Percentiles rank a stretch among this genome's conserved stretches.
These are phyloP conservation scores for Phytophthora aleatoria DNA, from an alignment of 352 stramenopile species.

Conservation along the genomic window DNA sequence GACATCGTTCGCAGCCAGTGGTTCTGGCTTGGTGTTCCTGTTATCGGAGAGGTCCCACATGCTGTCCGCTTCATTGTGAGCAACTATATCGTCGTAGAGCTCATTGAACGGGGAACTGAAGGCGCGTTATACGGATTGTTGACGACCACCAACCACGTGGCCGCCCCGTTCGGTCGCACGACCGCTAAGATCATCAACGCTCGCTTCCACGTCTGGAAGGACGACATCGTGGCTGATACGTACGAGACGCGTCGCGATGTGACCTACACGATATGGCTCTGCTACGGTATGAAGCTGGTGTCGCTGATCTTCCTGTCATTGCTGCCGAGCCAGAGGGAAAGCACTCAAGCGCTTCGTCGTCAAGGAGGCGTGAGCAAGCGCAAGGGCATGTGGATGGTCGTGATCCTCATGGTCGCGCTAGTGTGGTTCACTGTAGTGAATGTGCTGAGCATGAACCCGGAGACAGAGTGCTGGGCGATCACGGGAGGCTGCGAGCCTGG, in stretches of 20 bases:
- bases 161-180: constrained; percentile 48
- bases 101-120: constrained; percentile 59
- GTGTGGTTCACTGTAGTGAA: constrained; percentile 56
- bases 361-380: constrained; percentile 47
- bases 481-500: constrained; percentile 54
- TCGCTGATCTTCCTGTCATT: constrained; percentile 54
- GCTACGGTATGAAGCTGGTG: constrained; percentile 59
- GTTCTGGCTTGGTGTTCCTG: constrained; percentile 64
- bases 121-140: constrained; percentile 59
- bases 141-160: constrained; percentile 54
- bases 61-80: constrained; percentile 59
- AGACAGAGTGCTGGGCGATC: constrained; percentile 71
- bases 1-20: constrained; percentile 58
- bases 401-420: constrained; percentile 41
- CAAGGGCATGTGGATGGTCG: constrained; percentile 42
- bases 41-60: constrained; percentile 57
- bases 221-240: constrained; percentile 54
- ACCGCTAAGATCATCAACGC: constrained; percentile 64
- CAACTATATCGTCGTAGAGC: constrained; percentile 64
- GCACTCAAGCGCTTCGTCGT: constrained; percentile 41
- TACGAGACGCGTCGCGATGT: constrained; percentile 55
- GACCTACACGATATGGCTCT: constrained; percentile 59
- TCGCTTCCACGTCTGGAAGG: constrained; percentile 54
- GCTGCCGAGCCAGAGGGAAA: constrained; percentile 47
- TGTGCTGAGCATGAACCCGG: constrained; percentile 57